Base-by-base conservation (phyloP, 768 basidiomycete species). In the Lyophyllum semitale region DNA sequence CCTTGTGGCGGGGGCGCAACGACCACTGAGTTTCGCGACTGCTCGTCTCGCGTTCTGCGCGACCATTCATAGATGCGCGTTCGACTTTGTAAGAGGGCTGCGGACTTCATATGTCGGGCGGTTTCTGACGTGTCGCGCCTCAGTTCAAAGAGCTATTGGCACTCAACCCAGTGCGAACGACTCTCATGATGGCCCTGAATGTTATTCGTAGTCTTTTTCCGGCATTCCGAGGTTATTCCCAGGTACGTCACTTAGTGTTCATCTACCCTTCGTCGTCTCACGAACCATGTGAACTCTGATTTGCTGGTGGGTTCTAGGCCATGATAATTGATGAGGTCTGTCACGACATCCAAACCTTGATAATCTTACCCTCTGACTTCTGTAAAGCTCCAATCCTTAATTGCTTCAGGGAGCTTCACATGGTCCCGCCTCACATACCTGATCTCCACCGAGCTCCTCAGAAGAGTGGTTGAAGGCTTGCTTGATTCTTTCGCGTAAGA, bases 181-280 rank as follows among this genome's bases (percentile, higher is more conserved):
- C 81, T n/a, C 73, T 89, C 51, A 86, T 93, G 84, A 72, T 92
- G 68, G 53, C 78, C 55, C 72, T 91, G 60, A 88, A 91, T 68
- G 71, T 92, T 48, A 62, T 86, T 54, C 82, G 89, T 61, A 91
- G 89, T 58, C 72, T 88, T 55, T 84, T 92, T 65, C 91, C 91
- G 32, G 91, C 90, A 9, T 88, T 89, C 70, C 83, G 89, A 71
- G 87, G 89, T 58, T 93, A 91, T 75, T 91, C 91, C 8, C 91
- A 93, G 73, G 81, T 81, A 55, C 52, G 72, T 68, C 58, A 51
- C 37, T 53, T 55, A 50, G 44, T 48, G 32, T 51, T 29, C 46
- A 42, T 37, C 32, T 45, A 17, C 18, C 18, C 7, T n/a, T 45
- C 27, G n/a, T 18, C 49, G 33, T 59, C 49, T 47, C 38, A 49